Base-by-base conservation (phyloP, 495 filamentous ascomycete species). In the Aspergillus ostianus region DNA sequence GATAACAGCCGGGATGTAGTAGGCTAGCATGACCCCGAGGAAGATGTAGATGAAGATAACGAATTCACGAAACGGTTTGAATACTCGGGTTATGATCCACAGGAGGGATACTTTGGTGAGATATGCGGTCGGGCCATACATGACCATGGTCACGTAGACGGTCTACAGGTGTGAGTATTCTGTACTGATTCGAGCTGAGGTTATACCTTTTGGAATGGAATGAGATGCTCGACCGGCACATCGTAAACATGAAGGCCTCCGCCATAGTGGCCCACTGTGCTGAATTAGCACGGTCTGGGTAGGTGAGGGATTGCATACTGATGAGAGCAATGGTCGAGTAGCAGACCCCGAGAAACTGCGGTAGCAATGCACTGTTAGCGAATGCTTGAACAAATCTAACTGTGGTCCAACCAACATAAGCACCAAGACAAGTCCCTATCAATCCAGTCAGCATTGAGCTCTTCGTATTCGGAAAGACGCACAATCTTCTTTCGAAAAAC, bases 111-210 rank as follows among this genome's bases (percentile, higher is more conserved):
- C 30, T 57, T 79, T 79, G 47, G 73, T 76, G 32, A 75, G 62
- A 45, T 68, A 73, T 27, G 74, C 73, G 17, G 68, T 76, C 47
- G 75, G 75, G 3, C 71, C 75, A 57, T 79, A 77, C 56, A 77
- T 67, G 57, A 79, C 64, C 58, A 71, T 70, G 53, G 67, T 69
- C 17, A 64, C 65, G 54, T 72, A 73, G 21, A 67, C 61, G 20
- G 69, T 68, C 69, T 69, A 23, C 45, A 52, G 23, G 19, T 15
- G 36, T 52, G 3, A 19, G 18, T 27, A 19, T 18, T 32, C 30
- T 32, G 30, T 7, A 32, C 8, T 32, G 30, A 6, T 12, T 8
- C 30, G 10, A 32, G 30, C 30, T 32, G 10, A 12, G 30, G 30
- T 3, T 8, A 21, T 59, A 69, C 67, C 60, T 69, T 71, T 41